Evolutionary conservation across 2,329 filamentous ascomycete genomes (phyloP).

Genomic region (Metarhizium robertsii): DNA sequence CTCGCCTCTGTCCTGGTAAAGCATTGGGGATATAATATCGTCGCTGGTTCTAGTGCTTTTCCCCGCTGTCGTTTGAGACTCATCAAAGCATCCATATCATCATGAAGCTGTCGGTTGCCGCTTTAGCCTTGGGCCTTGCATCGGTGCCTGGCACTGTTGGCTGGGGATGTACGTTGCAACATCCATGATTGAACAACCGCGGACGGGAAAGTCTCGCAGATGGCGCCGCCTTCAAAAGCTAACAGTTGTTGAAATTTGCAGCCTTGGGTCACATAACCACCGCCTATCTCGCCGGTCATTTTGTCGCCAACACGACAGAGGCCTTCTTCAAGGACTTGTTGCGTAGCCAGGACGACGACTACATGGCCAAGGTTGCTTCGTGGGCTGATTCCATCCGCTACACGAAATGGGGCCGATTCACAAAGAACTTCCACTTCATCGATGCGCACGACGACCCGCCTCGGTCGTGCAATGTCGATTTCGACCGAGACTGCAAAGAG

Average conservation of each 20-base stretch:
- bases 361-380: constrained; percentile 53
- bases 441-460: constrained; percentile 58
- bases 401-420: constrained; percentile 53
- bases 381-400: constrained; percentile 62
- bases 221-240: not conserved
- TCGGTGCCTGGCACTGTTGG: constrained; percentile 25
- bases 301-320: constrained; percentile 47
- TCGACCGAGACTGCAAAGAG: constrained; percentile 51
- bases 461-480: constrained; percentile 44
- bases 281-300: constrained; percentile 51
- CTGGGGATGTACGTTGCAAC: constrained; percentile 30
- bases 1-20: not conserved
- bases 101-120: constrained; percentile 24
- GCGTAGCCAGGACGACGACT: constrained; percentile 42
- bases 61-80: not conserved
- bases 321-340: constrained; percentile 49
- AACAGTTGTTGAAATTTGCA: constrained; percentile 13
- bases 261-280: constrained; percentile 58
- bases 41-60: not conserved
- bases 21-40: not conserved
- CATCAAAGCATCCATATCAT: not conserved
- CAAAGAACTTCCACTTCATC: constrained; percentile 58
- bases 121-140: constrained; percentile 21
- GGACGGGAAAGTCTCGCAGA: not conserved
- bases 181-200: not conserved